These are phyloP conservation scores for Talaromyces stipitatus DNA, from an alignment of 495 filamentous ascomycete species.

Conservation along the genomic window DNA sequence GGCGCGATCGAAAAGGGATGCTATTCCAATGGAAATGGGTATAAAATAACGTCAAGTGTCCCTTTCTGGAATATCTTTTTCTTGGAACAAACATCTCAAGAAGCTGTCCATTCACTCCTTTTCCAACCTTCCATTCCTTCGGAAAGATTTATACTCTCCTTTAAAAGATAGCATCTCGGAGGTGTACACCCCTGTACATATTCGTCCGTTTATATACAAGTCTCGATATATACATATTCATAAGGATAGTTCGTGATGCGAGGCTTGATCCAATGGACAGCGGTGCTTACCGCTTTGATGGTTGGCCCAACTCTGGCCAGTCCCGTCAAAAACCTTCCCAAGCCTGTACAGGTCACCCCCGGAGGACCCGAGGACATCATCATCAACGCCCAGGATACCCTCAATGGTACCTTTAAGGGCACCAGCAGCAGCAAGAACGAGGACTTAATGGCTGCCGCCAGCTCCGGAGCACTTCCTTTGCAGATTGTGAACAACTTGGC, in stretches of 20 bases:
- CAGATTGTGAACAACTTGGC: slow-evolving; percentile 31
- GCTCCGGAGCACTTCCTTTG: slow-evolving; percentile 5
- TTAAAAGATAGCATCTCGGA: not conserved
- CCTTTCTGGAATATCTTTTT: not conserved
- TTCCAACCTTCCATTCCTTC: not conserved
- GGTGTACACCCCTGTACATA: not conserved
- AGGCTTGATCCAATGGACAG: not conserved
- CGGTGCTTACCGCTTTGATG: slow-evolving; percentile 4
- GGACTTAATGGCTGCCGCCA: not conserved
- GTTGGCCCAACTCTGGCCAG: slow-evolving; percentile 3
- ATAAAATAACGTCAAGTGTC: not conserved
- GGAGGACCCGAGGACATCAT: not conserved
- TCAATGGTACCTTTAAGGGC: slow-evolving; percentile 5
- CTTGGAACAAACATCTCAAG: not conserved
- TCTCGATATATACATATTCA: not conserved
- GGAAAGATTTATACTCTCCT: not conserved
- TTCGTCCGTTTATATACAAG: not conserved
- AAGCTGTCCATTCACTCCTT: not conserved
- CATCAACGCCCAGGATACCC: not conserved
- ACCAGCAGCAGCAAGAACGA: not conserved
- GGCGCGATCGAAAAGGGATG: not conserved
- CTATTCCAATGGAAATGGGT: not conserved
- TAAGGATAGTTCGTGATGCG: not conserved
- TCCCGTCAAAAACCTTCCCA: not conserved
- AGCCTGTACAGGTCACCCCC: not conserved